Evolutionary conservation across 208 protist genomes (phyloP), one percentile per base, ranked within the genome.

Genomic region (Trypanosoma avium): DNA sequence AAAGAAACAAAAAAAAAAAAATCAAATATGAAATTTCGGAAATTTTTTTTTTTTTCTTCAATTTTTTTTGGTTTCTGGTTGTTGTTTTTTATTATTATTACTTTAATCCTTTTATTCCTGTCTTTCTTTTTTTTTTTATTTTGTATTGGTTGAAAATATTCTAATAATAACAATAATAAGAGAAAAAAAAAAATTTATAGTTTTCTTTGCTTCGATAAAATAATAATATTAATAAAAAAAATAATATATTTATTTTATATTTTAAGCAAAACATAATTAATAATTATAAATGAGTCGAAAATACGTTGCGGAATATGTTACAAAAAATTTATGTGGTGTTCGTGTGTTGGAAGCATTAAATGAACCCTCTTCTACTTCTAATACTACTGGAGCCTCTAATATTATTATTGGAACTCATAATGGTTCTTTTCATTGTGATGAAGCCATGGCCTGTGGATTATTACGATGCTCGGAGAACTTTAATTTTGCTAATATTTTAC

Each of bases 361-460:
- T 3, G 77, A 77, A 17, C n/a, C n/a, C n/a, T n/a, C n/a, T n/a
- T n/a, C n/a, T n/a, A n/a, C n/a, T n/a, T n/a, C n/a, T n/a, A n/a
- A n/a, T n/a, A n/a, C n/a, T n/a, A 61, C 60, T 15, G 61, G 19
- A 9, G 32, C 62, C 9, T 38, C 70, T 4, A 45, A 35, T 12
- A 73, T 66, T 3, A 57, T 95, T 3, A 96, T 98, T 62, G 93
- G 90, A 40, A 98, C 95, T 0, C 97, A 99, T 75, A 86, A 75
- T 53, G 92, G 94, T 64, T 80, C 67, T 36, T 99, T 99, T 68
- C 97, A 99, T 77, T 95, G 88, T 62, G 97, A 99, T 78, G 97
- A 99, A 82, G 92, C 95, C 7, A 63, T 98, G n/a, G 94, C 94
- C 13, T 96, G 86, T 65, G 92, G 79, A 4, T 56, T 99, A 40